A percentile compares a stretch with the other conserved stretches of the same genome.
phyloP scores from a whole-genome alignment of 75 land plant genomes.

The Larix kaempferi region DNA sequence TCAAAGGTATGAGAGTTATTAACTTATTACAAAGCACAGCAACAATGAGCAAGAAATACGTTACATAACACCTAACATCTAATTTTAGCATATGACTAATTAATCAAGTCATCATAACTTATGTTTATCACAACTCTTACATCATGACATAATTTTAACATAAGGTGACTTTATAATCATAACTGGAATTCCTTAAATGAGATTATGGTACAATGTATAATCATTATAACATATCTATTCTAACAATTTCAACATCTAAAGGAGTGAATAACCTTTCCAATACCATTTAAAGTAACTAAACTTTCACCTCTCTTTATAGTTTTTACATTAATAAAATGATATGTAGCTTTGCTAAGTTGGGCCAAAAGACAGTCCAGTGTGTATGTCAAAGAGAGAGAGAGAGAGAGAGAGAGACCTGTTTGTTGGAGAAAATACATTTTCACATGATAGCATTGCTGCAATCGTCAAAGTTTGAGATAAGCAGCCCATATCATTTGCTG shows the following conservation, averaged over 20 bases:
- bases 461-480: slow-evolving; percentile 86
- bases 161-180: too few relatives aligned
- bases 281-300: background rate
- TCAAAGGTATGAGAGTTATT: too few relatives aligned
- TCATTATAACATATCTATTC: too few relatives aligned
- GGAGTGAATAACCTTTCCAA: background rate
- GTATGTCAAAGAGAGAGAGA: background rate
- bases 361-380: background rate
- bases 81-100: too few relatives aligned
- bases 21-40: too few relatives aligned
- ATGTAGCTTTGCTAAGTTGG: background rate
- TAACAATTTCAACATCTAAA: background rate
- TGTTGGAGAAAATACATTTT: slow-evolving; percentile 53
- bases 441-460: slow-evolving; percentile 93
- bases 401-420: slow-evolving; percentile 37
- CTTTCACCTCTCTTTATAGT: background rate
- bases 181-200: too few relatives aligned
- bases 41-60: too few relatives aligned
- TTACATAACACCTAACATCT: too few relatives aligned
- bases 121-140: too few relatives aligned
- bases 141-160: too few relatives aligned
- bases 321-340: background rate
- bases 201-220: too few relatives aligned
- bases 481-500: slow-evolving; percentile 87
- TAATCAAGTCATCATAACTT: too few relatives aligned